Percentiles rank a stretch among this genome's conserved stretches.
These are phyloP conservation scores for Musa troglodytarum DNA, from an alignment of 176 grass and related monocot genomes.

Conservation along the genomic window DNA sequence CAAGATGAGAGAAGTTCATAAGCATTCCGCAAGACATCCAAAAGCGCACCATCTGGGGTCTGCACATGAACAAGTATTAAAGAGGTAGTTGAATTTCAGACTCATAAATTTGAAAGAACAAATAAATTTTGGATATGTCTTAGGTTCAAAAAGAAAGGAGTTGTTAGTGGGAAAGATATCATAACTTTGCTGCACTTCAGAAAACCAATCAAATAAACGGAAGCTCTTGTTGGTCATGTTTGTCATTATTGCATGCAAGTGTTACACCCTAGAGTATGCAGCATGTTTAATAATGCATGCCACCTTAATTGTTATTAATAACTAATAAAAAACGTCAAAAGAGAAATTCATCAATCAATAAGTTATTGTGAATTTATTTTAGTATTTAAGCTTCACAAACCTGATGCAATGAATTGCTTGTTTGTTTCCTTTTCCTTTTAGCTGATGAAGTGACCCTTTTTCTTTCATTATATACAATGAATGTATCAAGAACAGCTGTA, in stretches of 20 bases:
- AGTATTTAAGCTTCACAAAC: slow-evolving; percentile 15
- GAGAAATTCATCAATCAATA: neutral
- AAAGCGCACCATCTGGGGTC: slow-evolving; percentile 93
- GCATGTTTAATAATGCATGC: neutral
- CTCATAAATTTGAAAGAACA: no score
- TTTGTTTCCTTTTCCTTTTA: slow-evolving; percentile 89
- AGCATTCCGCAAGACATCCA: slow-evolving; percentile 95
- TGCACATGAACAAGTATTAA: slow-evolving; percentile 34
- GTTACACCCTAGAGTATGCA: neutral
- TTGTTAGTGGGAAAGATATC: neutral
- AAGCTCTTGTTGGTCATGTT: neutral
- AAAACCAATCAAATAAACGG: neutral
- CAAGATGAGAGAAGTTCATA: slow-evolving; percentile 72
- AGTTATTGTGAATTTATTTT: neutral
- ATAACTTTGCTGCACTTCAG: neutral
- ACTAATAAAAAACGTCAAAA: neutral
- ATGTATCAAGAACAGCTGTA: slow-evolving; percentile 68
- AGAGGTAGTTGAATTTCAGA: neutral
- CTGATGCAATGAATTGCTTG: slow-evolving; percentile 81
- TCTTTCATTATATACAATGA: slow-evolving; percentile 97
- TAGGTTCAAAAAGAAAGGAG: neutral
- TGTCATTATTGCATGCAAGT: neutral
- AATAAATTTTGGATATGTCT: no score
- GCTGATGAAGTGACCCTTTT: slow-evolving; percentile 93
- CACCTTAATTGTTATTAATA: neutral